These are phyloP conservation scores for Jaltomata sinuosa DNA, from an alignment of 257 asterid genomes.

Conservation along the genomic window DNA sequence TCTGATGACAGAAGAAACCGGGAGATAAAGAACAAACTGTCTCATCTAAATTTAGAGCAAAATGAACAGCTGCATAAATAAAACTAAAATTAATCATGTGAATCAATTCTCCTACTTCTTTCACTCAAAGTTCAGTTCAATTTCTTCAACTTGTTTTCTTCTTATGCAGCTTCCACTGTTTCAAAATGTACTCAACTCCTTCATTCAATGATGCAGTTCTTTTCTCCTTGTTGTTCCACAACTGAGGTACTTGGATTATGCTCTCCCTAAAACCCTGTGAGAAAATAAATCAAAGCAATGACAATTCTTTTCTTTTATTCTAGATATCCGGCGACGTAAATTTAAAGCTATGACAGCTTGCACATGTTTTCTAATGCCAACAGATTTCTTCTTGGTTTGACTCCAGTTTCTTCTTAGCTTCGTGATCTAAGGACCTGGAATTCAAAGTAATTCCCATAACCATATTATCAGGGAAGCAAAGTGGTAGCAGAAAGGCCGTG, in stretches of 20 bases:
- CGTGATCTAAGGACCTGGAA: slow-evolving; percentile 10
- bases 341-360: not conserved
- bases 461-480: not conserved
- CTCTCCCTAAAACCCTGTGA: slow-evolving; percentile 6
- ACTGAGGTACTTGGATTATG: slow-evolving; percentile 17
- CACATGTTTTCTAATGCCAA: not conserved
- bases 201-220: slow-evolving; percentile 15
- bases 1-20: too few species aligned
- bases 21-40: not conserved
- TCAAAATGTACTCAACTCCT: not conserved
- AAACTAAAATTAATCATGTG: not conserved
- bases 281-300: not conserved
- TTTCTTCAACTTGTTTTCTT: not conserved
- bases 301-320: not conserved
- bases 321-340: not conserved
- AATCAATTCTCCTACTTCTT: not conserved
- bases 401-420: slow-evolving; percentile 32
- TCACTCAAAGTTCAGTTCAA: not conserved
- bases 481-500: not conserved
- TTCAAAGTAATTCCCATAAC: not conserved
- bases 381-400: slow-evolving; percentile 38
- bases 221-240: slow-evolving; percentile 13
- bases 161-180: slow-evolving; percentile 3
- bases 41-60: not conserved
- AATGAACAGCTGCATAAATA: not conserved